Base-by-base conservation (phyloP, 2,329 filamentous ascomycete genomes). In the Lasiodiplodia hormozganensis region DNA sequence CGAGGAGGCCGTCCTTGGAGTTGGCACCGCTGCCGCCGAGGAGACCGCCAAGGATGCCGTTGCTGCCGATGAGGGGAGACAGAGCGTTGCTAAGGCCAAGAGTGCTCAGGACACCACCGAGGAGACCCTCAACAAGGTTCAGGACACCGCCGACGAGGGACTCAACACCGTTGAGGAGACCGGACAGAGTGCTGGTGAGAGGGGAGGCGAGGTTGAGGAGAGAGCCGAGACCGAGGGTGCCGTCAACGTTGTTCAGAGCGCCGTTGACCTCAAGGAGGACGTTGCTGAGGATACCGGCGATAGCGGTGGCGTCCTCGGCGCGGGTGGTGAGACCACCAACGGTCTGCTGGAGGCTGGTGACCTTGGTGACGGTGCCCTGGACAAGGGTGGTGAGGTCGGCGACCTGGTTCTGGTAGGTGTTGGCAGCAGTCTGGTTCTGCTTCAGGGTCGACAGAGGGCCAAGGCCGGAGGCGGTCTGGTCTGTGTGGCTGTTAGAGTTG, bases 261-360 rank as follows among this genome's bases (percentile, higher is more conserved):
- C 65, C 65, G 65, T 56, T 58, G n/a, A 67, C 51, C 54, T 67
- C 65, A 23, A 67, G 65, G 21, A 67, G 28, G 40, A 67, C 34
- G 54, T 67, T 58, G 52, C 31, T 38, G 65, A 67, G 51, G 52
- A 67, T 11, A 23, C 53, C 65, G 25, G 65, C 65, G 40, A 67
- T 21, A 31, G 36, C 65, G 25, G 31, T 38, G 54, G 53, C 40
- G 14, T 58, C 65, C 8, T 25, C 52, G 28, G 38, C 53, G n/a
- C 52, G 49, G 34, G 58, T 18, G 16, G 21, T 16, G 28, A 52
- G 60, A 28, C 28, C 43, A 34, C 43, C 43, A 7, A 18, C 43
- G 18, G 60, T 52, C 31, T 52, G 43, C 43, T 31, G 21, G 38
- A 60, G 25, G 23, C 34, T 8, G 62, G 52, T 60, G 52, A 58